phyloP scores from a whole-genome alignment of 768 basidiomycete species.

The Podaxis rugospora region DNA sequence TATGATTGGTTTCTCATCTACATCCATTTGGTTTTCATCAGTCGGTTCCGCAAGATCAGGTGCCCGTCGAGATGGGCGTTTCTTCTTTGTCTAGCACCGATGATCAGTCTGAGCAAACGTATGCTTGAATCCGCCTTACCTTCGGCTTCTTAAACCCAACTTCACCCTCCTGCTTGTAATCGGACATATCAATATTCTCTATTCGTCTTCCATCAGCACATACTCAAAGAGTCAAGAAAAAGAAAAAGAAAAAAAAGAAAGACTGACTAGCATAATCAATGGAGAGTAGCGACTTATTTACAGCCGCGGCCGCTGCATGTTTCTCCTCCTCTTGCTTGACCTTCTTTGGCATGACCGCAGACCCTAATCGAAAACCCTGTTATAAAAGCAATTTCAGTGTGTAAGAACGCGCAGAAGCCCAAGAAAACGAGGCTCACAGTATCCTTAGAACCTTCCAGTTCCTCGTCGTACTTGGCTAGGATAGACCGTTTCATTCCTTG shows the following conservation, averaged over 20 bases:
- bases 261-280: conserved; percentile 88
- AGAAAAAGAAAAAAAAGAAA: neutral
- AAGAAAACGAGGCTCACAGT: conserved; percentile 38
- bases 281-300: conserved; percentile 77
- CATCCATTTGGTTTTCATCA: conserved; percentile 64
- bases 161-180: conserved; percentile 90
- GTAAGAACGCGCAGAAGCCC: neutral
- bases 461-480: conserved; percentile 92
- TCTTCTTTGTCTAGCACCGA: conserved; percentile 80
- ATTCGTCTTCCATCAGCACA: conserved; percentile 15
- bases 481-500: conserved; percentile 81
- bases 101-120: conserved; percentile 9
- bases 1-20: conserved; percentile 66
- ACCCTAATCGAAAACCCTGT: conserved; percentile 87
- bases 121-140: conserved; percentile 32
- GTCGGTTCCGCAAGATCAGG: conserved; percentile 41
- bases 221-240: neutral
- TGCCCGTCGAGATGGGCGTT: conserved; percentile 67
- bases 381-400: neutral
- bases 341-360: conserved; percentile 39
- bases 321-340: conserved; percentile 39
- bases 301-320: conserved; percentile 50
- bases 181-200: conserved; percentile 86
- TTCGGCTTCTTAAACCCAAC: conserved; percentile 94
- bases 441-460: conserved; percentile 70